Base-by-base conservation (phyloP, 1,139 yeast genomes). In the Candida freyschussii region DNA sequence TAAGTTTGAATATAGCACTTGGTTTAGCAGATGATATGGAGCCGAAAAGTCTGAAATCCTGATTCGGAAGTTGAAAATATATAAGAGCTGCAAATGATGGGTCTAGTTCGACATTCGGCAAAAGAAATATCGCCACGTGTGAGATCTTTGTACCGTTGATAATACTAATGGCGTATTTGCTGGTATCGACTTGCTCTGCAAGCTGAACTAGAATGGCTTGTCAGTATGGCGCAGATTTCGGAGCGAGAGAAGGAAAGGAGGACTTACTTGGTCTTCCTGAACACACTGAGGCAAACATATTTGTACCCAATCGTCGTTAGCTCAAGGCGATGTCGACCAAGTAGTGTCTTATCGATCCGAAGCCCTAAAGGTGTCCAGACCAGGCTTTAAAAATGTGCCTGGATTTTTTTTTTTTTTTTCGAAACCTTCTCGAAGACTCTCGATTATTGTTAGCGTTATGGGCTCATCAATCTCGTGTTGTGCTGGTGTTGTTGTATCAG, bases 1-100 rank as follows among this genome's bases (percentile, higher is more conserved):
- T 82, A 40, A 91, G 69, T 52, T 79, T 82, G 64, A 84, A 91
- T 7, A 91, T 91, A 1, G 97, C 96, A 36, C 95, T 83, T 15
- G 95, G 97, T 54, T 91, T 91, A 26, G 61, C 62, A 2, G 75
- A 68, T 26, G 83, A 76, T 26, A 93, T 60, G 9, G 62, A 84
- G 55, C 98, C 98, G 29, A 91, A 69, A 13, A 91, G 61, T 45
- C 75, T 75, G 59, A 86, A 91, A 22, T 84, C 96, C 32, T 68
- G 65, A 17, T 70, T 70, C 2, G 95, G 95, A 36, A 87, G 60
- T 55, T 91, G 95, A 59, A 87, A 89, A 58, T 83, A 91, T 4
- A 91, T 85, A 29, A 89, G 68, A 0, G 96, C 97, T 1, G 91
- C 78, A 48, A 67, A 80, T 33, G 72, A 72, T 2, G 75, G 69